A percentile compares a stretch with the other conserved stretches of the same genome.
phyloP scores from a whole-genome alignment of 108 stramenopile genomes.

The Bacterosira constricta region DNA sequence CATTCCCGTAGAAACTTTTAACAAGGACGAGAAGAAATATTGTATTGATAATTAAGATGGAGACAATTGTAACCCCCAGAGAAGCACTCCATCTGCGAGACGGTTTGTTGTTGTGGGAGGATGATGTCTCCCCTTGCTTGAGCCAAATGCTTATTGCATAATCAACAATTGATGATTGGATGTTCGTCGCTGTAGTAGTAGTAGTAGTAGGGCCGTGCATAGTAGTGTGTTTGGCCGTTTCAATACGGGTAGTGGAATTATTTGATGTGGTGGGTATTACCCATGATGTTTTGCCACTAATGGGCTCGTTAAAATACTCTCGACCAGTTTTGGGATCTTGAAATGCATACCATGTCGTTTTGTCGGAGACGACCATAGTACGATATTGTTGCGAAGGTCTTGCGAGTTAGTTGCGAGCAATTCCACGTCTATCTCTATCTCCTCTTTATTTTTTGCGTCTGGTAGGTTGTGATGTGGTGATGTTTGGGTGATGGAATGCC shows the following conservation, averaged over 20 bases:
- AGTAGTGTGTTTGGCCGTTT: neutral
- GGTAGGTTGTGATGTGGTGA: too few species aligned
- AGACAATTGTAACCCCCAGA: constrained; percentile 9
- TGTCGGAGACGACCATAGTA: too few species aligned
- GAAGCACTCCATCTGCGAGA: neutral
- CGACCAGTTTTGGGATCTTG: constrained; percentile 20
- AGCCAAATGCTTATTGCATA: too few species aligned
- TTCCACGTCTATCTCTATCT: neutral
- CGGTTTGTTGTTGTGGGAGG: too few species aligned
- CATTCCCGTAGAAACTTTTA: neutral
- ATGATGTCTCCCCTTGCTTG: neutral
- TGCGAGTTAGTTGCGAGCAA: too few species aligned
- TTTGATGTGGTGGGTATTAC: constrained; percentile 21
- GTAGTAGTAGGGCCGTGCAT: neutral
- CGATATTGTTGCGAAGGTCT: too few species aligned
- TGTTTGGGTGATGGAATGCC: too few species aligned
- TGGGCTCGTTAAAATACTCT: constrained; percentile 37
- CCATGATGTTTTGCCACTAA: constrained; percentile 24
- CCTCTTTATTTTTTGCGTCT: neutral
- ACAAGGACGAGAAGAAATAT: constrained; percentile 30
- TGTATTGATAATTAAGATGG: constrained; percentile 21
- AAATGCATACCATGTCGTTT: constrained; percentile 32
- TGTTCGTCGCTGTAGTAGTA: too few species aligned
- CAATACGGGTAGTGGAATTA: neutral
- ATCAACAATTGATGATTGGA: too few species aligned